Evolutionary conservation across 495 filamentous ascomycete genomes (phyloP), one percentile per base, ranked within the genome.

Genomic region (Trichoderma orchidacearum): DNA sequence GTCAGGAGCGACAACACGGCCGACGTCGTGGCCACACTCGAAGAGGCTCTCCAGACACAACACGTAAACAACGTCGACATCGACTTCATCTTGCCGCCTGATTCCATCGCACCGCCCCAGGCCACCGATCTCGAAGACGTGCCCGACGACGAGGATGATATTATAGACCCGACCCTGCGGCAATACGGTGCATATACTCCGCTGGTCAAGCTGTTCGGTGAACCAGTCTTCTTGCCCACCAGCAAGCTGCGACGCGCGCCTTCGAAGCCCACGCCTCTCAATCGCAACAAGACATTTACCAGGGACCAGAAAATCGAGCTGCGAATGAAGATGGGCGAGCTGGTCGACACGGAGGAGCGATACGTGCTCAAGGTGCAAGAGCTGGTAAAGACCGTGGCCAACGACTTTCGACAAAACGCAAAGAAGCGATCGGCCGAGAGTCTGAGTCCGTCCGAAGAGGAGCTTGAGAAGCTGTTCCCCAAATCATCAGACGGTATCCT

Each of bases 321-420:
- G 56, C 83, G 90, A 53, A 82, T 88, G 59, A 90, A 95, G 64
- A 85, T 99, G 82, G 86, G 83, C 60, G 93, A 99, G 66, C 65
- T 97, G 56, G 79, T 95, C 27, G 89, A 95, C 62, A 99, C 93
- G 0, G 93, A 99, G 69, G 89, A 92, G 63, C 82, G 87, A 62
- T 99, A 96, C 69, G 89, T 97, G 30, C 73, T 77, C 64, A 95
- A 95, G 64, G 62, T 97, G 32, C 81, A 86, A 59, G 85, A 90
- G 48, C 73, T 98, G 50, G 83, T 94, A 41, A 82, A 86, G 54
- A 81, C 81, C 59, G 79, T 96, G 17, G 79, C 80, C 21, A 79
- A 81, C 53, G 87, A 92, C 53, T 90, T 86, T 63, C 83, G 82
- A 31, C 67, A 78, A 60, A 87, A 82, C 55, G 83, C 84, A 9